phyloP scores from a whole-genome alignment of 1,284 basidiomycete species.

The Cryptococcus sp. region DNA sequence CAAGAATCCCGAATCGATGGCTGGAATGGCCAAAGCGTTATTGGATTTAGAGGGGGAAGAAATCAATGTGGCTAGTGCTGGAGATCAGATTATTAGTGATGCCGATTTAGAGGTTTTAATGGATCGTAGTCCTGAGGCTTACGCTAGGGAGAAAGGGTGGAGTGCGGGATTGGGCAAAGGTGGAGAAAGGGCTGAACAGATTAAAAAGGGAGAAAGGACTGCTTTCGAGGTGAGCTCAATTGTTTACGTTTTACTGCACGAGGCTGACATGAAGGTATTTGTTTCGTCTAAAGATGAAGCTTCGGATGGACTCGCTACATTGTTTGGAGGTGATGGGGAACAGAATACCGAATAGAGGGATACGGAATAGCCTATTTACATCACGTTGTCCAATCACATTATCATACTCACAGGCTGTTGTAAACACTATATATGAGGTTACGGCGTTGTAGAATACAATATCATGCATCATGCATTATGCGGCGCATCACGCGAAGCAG shows the following conservation, averaged over 20 bases:
- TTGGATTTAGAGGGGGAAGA: slow-evolving; percentile 80
- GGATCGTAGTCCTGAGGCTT: slow-evolving; percentile 76
- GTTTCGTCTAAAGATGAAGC: slow-evolving; percentile 65
- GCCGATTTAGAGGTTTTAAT: slow-evolving; percentile 72
- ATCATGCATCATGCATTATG: too few relatives aligned
- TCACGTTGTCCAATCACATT: too few relatives aligned
- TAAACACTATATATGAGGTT: not conserved
- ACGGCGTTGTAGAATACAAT: too few relatives aligned
- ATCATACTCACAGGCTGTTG: not conserved
- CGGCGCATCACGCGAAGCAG: too few relatives aligned
- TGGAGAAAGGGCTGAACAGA: slow-evolving; percentile 39
- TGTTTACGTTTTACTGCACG: not conserved
- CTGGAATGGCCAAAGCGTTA: slow-evolving; percentile 75
- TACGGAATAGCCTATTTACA: too few relatives aligned
- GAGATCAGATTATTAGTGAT: slow-evolving; percentile 71
- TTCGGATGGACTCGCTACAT: slow-evolving; percentile 66
- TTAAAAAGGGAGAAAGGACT: slow-evolving; percentile 49
- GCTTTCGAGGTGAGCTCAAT: slow-evolving; percentile 59
- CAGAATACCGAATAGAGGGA: slow-evolving; percentile 20
- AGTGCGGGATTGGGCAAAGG: slow-evolving; percentile 36
- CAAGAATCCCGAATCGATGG: slow-evolving; percentile 59
- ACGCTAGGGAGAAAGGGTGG: slow-evolving; percentile 76
- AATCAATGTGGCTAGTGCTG: slow-evolving; percentile 77
- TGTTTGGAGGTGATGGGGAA: slow-evolving; percentile 50
- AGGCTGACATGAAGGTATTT: slow-evolving; percentile 64